Evolutionary conservation across 345 rosid genomes (phyloP).

Genomic region (Atalantia buxifolia): DNA sequence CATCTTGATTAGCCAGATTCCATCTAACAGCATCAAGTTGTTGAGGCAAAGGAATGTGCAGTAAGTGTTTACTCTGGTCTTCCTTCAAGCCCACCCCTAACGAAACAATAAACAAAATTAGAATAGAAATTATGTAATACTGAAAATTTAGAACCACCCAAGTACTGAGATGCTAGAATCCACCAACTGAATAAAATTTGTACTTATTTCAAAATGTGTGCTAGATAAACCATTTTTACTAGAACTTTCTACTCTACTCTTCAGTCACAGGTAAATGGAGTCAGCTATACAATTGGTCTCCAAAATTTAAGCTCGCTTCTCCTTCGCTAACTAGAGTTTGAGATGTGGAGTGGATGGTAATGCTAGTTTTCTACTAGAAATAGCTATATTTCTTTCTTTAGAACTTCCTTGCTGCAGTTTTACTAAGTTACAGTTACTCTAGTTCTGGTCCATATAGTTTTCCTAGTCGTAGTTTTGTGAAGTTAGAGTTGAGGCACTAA

Average conservation of each 20-base stretch:
- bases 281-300: neutral
- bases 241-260: neutral
- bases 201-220: no score
- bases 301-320: neutral
- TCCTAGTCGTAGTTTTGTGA: neutral
- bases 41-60: conserved; percentile 52
- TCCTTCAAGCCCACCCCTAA: conserved; percentile 38
- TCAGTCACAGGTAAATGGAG: neutral
- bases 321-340: neutral
- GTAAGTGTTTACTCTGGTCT: conserved; percentile 63
- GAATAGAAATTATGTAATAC: neutral
- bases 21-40: conserved; percentile 73
- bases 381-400: neutral
- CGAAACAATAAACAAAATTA: neutral
- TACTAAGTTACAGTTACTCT: neutral
- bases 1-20: conserved; percentile 83
- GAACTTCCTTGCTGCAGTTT: neutral
- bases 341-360: neutral
- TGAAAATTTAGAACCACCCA: neutral
- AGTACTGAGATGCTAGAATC: neutral
- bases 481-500: conserved; percentile 25
- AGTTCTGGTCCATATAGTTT: no score
- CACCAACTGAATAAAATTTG: neutral
- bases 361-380: neutral
- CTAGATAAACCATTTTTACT: neutral